Conservation (phyloP, 2,329 filamentous ascomycete species). For the Colletotrichum trifolii region DNA sequence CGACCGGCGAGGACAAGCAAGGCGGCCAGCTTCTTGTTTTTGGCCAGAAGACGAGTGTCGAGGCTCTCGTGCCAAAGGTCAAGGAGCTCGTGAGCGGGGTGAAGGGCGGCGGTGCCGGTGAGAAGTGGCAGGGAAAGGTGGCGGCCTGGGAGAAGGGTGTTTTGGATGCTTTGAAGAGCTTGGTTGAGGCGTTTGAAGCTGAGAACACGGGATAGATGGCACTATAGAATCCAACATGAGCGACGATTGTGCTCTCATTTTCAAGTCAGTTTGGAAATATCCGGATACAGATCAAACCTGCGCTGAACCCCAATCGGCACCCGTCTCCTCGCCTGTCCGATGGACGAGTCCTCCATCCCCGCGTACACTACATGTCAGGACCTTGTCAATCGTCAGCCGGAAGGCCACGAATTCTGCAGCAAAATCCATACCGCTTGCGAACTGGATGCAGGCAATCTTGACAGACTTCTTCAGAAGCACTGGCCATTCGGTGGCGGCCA, state of each 20-base stretch:
- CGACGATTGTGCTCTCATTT: background rate
- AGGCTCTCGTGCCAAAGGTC: conserved; percentile 33
- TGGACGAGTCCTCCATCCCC: conserved; percentile 73
- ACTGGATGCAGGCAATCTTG: conserved; percentile 84
- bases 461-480: conserved; percentile 63
- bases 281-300: conserved; percentile 94
- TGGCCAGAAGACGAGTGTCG: conserved; percentile 40
- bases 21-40: conserved; percentile 42
- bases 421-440: conserved; percentile 63
- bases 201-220: background rate
- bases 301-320: conserved; percentile 89
- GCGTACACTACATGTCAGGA: conserved; percentile 82
- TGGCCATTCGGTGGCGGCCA: background rate
- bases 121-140: conserved; percentile 48
- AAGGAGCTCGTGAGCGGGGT: conserved; percentile 39
- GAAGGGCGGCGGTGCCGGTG: conserved; percentile 44
- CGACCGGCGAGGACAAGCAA: conserved; percentile 41
- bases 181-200: conserved; percentile 8
- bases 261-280: conserved; percentile 70
- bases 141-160: conserved; percentile 41
- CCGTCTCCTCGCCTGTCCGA: conserved; percentile 79
- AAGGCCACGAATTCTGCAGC: background rate
- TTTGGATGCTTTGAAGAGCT: conserved; percentile 38
- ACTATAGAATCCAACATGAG: background rate
- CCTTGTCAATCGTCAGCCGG: conserved; percentile 50